Base-by-base conservation (phyloP, 169 alveolate genomes). In the Neospora caninum region DNA sequence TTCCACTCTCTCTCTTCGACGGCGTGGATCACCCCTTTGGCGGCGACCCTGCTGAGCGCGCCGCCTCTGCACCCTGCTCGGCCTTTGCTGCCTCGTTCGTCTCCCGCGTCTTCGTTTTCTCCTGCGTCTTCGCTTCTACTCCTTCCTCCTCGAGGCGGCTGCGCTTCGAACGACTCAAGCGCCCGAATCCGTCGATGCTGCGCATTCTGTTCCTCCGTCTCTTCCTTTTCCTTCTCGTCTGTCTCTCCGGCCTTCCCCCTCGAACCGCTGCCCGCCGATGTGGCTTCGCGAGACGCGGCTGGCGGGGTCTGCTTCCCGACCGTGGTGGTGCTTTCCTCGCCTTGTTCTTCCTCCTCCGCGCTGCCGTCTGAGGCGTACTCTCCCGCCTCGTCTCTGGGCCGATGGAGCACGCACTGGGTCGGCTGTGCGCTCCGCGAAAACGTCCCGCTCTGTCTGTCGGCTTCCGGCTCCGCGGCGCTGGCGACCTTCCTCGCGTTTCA, bases 351-450 rank as follows among this genome's bases (percentile, higher is more conserved):
- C 45, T 4, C 10, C 86, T 36, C 86, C 86, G 10, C 86, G 86
- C 86, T 78, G 86, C 43, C 45, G 7, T n/a, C 39, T 78, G 86
- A 27, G 84, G 25, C 38, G 39, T 82, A 82, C 64, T 82, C 89
- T 4, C 69, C 89, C 13, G 34, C 39, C 89, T 25, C 67, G 53
- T 29, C 89, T 38, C 41, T 41, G 39, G 89, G 89, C 31, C 89
- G 89, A 7, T 82, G 89, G 89, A 82, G 89, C 89, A 41, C 43
- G 38, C 89, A 82, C 64, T 82, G 89, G 89, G 13, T 29, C 25
- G 89, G 89, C 64, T 7, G 34, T 2, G 67, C 89, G 64, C 64
- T 82, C 31, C 39, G 29, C 10, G 43, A 82, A 36, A 38, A 41
- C 22, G 43, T 82, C 39, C 89, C 67, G 6, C 6, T 36, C 25